These are phyloP conservation scores for Puya raimondii DNA, from an alignment of 176 grass and related monocot genomes.

Conservation along the genomic window DNA sequence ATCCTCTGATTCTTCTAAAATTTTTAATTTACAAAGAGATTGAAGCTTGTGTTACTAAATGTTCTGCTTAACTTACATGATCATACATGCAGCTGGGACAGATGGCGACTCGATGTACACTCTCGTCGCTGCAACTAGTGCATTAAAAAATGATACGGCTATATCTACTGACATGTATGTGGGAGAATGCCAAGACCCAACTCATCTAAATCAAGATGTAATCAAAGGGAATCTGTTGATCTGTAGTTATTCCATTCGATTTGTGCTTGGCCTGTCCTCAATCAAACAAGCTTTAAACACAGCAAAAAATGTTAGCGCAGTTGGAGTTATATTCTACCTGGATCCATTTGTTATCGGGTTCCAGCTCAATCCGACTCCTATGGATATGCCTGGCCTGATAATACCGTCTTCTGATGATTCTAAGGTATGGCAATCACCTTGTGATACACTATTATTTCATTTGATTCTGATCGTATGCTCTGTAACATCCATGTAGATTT, in stretches of 20 bases:
- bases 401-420: constrained; percentile 95
- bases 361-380: constrained; percentile 94
- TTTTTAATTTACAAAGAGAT: background rate
- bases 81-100: constrained; percentile 73
- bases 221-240: constrained; percentile 77
- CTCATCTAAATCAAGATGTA: constrained; percentile 51
- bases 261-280: constrained; percentile 93
- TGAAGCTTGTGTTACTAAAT: background rate
- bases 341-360: constrained; percentile 98
- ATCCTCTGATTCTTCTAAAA: background rate
- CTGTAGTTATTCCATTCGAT: constrained; percentile 94
- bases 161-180: constrained; percentile 55
- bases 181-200: constrained; percentile 92
- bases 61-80: constrained; percentile 2
- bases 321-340: constrained; percentile 91
- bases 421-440: constrained; percentile 46
- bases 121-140: constrained; percentile 73
- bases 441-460: background rate
- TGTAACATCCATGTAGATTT: constrained; percentile 34
- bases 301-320: constrained; percentile 65
- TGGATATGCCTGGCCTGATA: constrained; percentile 84
- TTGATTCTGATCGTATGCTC: constrained; percentile 20
- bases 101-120: constrained; percentile 66
- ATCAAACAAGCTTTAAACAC: constrained; percentile 91
- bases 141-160: constrained; percentile 56